Evolutionary conservation across 2,329 filamentous ascomycete genomes (phyloP), one percentile per base, ranked within the genome.

Genomic region (Stagonosporopsis cucurbitacearum): DNA sequence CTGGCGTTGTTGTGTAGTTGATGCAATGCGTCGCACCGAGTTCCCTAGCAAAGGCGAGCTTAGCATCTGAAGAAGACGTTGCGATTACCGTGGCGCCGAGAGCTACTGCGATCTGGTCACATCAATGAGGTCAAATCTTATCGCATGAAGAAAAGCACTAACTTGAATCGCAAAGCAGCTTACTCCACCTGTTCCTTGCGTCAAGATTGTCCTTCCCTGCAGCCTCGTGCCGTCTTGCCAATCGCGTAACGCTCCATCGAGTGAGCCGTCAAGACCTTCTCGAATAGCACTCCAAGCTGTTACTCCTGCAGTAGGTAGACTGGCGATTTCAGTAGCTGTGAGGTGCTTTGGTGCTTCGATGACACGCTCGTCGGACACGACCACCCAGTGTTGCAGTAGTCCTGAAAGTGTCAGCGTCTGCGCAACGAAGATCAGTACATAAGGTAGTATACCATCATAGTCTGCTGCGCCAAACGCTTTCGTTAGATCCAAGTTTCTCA

Each of bases 161-260:
- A 70, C 39, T 9, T 63, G 50, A 9, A 70, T 63, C 1, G 70
- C 69, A 32, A 72, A 70, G 50, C 74, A 67, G 20, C 67, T 74
- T 52, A 74, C 71, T 66, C 81, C 80, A 0, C 75, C 74, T 0
- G 75, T 89, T 13, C 87, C 87, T 72, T 88, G 84, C 1, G 85
- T 85, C 25, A 90, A 77, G 2, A 90, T 84, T 22, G 54, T 57
- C 47, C 61, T 63, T 72, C 25, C 75, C 70, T 63, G 19, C 7
- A 56, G 26, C 25, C 50, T 33, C 26, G 42, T 57, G 20, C 46
- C 59, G 15, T 37, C 49, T 6, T 35, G 45, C 60, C 57, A 58
- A 4, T 30, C 49, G 15, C 42, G 22, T 4, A 56, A 17, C 4
- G 32, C 17, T 19, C 59, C 52, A 19, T 35, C 37, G 9, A 63